Conservation (phyloP, 768 basidiomycete species). For the Tubosaeta sp. region DNA sequence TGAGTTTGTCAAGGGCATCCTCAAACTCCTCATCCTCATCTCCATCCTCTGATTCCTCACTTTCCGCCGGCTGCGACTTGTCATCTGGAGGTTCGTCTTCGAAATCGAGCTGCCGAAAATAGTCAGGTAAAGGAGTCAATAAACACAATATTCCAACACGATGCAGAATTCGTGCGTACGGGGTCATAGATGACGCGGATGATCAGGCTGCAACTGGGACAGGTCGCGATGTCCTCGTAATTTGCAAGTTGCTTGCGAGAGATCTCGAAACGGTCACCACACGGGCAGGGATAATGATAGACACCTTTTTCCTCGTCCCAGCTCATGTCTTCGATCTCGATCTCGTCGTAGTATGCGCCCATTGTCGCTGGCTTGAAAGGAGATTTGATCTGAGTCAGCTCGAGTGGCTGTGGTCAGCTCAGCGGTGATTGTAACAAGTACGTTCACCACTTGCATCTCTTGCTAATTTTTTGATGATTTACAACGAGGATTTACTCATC, state of each 20-base stretch:
- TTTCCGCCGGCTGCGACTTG: constrained; percentile 27
- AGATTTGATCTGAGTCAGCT: constrained; percentile 6
- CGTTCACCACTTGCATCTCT: no score
- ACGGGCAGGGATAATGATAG: constrained; percentile 96
- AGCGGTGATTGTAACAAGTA: no score
- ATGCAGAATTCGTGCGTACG: constrained; percentile 45
- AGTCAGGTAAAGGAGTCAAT: neutral
- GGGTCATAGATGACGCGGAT: constrained; percentile 94
- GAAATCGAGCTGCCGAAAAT: constrained; percentile 61
- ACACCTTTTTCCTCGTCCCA: constrained; percentile 82
- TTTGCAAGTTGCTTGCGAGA: constrained; percentile 76
- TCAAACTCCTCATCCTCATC: constrained; percentile 44
- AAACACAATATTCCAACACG: constrained; percentile 1
- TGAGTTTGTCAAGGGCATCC: constrained; percentile 65
- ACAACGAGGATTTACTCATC: no score
- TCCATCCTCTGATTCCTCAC: constrained; percentile 36
- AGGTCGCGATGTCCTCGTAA: constrained; percentile 92
- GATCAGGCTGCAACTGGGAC: constrained; percentile 93
- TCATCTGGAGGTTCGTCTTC: constrained; percentile 71
- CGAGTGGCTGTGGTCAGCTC: constrained; percentile 8
- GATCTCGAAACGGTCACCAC: constrained; percentile 98
- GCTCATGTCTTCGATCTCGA: constrained; percentile 95
- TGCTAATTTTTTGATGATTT: no score
- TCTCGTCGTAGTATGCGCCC: constrained; percentile 93
- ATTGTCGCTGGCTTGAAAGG: constrained; percentile 31